Base-by-base conservation (phyloP, 176 grass and related monocot genomes). In the Ampelocalamus luodianensis region DNA sequence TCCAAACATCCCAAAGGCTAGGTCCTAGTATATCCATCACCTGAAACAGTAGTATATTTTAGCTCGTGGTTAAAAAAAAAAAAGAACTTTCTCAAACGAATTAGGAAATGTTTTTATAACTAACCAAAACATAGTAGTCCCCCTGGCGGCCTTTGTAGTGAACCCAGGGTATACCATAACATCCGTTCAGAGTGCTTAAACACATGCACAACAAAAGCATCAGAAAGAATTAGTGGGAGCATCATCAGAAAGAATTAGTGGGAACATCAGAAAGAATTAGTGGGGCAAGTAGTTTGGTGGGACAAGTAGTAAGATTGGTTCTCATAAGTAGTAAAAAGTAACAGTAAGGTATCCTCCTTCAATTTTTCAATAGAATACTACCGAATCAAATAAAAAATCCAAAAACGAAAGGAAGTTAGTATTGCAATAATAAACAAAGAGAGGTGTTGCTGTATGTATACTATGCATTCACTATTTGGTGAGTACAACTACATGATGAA, bases 1-100 rank as follows among this genome's bases (percentile, higher is more conserved):
- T 98, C 96, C 96, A 98, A 88, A 98, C 96, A 89, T 98, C 96
- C 96, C 96, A 98, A 77, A 98, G 93, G 85, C 96, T 98, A 80
- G 96, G 96, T 40, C 96, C 96, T 64, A 98, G 83, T 62, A 98
- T 98, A 79, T 95, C 96, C 96, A 98, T 98, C 59, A 98, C 96
- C 96, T 98, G 83, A 61, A 93, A 92, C 37, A 88, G 26, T 55
- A 53, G 20, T 13, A 65, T 23, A 74, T 29, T 75, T 81, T 69
- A 82, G 34, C 5, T 36, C 2, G 10, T 32, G 53, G 24, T 67
- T 1, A 73, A 78, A 14, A 79, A 29, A 73, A 78, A 14, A 79
- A 79, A 43, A 68, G 60, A 55, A 71, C 44, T 24, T 64, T 17
- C 50, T 56, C 4, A 46, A 76, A 84, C 2, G 2, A 45, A 66